Evolutionary conservation across 2,329 filamentous ascomycete species (phyloP).

Genomic region (Arthrinium phaeospermum): DNA sequence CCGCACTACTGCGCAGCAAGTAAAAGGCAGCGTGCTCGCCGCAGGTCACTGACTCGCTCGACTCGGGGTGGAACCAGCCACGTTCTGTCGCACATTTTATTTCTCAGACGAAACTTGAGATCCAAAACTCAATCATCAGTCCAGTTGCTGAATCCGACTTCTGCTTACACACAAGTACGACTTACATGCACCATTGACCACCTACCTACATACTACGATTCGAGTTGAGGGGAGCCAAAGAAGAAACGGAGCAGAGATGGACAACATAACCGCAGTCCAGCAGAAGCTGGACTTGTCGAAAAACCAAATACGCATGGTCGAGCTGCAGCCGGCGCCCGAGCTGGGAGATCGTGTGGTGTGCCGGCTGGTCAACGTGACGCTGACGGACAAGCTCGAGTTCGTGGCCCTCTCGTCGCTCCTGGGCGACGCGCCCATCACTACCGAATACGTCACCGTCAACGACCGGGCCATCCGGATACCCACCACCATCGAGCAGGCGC

Average conservation of each 20-base stretch:
- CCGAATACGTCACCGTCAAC: slow-evolving; percentile 39
- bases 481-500: slow-evolving; percentile 36
- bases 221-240: not conserved
- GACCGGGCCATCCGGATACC: slow-evolving; percentile 36
- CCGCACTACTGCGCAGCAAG: not conserved
- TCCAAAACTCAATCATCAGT: not conserved
- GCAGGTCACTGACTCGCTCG: not conserved
- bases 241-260: not conserved
- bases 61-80: not conserved
- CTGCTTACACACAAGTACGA: not conserved
- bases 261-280: not conserved
- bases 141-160: not conserved
- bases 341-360: slow-evolving; percentile 39
- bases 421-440: slow-evolving; percentile 27
- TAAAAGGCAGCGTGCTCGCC: slow-evolving; percentile 5
- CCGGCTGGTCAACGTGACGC: slow-evolving; percentile 38
- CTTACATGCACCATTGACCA: not conserved
- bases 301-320: slow-evolving; percentile 41
- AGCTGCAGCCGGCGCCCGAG: slow-evolving; percentile 37
- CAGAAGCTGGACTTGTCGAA: slow-evolving; percentile 28
- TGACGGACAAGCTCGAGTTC: slow-evolving; percentile 29
- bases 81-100: not conserved
- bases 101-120: not conserved
- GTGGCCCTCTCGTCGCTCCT: slow-evolving; percentile 26
- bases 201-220: not conserved